phyloP scores from a whole-genome alignment of 1,139 yeast genomes.

The Geotrichum reessii region DNA sequence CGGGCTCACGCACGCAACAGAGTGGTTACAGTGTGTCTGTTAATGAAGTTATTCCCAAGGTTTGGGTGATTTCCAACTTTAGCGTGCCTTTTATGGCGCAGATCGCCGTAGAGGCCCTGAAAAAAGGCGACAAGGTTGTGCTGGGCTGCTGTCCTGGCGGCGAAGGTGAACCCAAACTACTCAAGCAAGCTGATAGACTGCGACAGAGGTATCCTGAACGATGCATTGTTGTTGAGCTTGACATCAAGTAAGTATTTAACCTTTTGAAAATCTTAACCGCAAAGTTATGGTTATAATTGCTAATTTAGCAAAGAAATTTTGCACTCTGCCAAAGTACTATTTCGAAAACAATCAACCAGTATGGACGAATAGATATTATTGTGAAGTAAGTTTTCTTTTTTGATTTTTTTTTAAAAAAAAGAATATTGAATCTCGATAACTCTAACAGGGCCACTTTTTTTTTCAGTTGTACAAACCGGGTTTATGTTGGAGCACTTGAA shows the following conservation, averaged over 20 bases:
- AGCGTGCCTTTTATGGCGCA: conserved; percentile 22
- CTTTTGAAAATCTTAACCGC: neutral
- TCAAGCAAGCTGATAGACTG: conserved; percentile 15
- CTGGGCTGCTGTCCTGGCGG: conserved; percentile 21
- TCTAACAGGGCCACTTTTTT: conserved; percentile 9
- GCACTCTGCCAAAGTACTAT: conserved; percentile 32
- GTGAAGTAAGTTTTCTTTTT: conserved; percentile 26
- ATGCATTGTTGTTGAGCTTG: conserved; percentile 25
- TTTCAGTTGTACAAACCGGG: conserved; percentile 17
- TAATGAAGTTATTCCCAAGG: conserved; percentile 21
- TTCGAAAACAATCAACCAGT: conserved; percentile 24
- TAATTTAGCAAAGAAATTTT: conserved; percentile 17
- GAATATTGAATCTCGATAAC: conserved; percentile 1
- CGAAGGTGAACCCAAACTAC: conserved; percentile 15
- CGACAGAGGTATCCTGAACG: conserved; percentile 21
- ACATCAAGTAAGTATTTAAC: conserved; percentile 18
- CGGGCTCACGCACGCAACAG: neutral
- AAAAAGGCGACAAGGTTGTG: conserved; percentile 25
- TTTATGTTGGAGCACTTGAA: conserved; percentile 31
- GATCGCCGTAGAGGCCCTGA: conserved; percentile 23
- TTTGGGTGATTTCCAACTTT: conserved; percentile 27
- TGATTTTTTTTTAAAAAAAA: too few species aligned
- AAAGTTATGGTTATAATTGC: neutral
- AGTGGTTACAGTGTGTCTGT: conserved; percentile 10
- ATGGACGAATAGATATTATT: conserved; percentile 31